phyloP scores from a whole-genome alignment of 2,329 filamentous ascomycete species.

The Phoma herbarum region DNA sequence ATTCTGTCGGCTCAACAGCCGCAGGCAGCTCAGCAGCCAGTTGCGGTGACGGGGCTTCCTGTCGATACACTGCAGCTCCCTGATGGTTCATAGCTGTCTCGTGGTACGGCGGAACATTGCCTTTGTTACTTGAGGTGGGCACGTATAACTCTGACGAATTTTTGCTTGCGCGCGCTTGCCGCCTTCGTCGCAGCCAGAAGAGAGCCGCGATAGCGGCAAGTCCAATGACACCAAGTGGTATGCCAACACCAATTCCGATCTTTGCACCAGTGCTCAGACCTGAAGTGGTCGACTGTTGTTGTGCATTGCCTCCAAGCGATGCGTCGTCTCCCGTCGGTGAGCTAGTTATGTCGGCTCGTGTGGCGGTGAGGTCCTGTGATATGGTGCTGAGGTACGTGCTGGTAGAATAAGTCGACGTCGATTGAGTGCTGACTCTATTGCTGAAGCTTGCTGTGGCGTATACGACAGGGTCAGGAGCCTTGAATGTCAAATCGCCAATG shows the following conservation, averaged over 20 bases:
- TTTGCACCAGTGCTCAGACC: conserved; percentile 17
- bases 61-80: conserved; percentile 1
- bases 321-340: background rate
- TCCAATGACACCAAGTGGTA: conserved; percentile 18
- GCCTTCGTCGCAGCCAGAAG: conserved; percentile 9
- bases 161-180: background rate
- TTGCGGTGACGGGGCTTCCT: conserved; percentile 1
- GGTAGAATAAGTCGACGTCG: background rate
- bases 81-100: conserved; percentile 5
- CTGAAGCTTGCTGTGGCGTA: conserved; percentile 7
- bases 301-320: background rate
- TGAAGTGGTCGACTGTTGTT: background rate
- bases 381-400: conserved; percentile 1
- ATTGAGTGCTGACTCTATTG: conserved; percentile 4
- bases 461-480: conserved; percentile 10
- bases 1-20: background rate
- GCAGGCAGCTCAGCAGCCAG: conserved; percentile 6
- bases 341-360: background rate
- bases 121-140: background rate
- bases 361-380: background rate
- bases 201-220: conserved; percentile 16
- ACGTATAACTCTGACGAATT: background rate
- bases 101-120: background rate
- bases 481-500: conserved; percentile 17
- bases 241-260: conserved; percentile 17